A percentile compares a stretch with the other conserved stretches of the same genome.
Evolutionary conservation across 208 protist species (phyloP).

Genomic region (Crithidia expoeki): DNA sequence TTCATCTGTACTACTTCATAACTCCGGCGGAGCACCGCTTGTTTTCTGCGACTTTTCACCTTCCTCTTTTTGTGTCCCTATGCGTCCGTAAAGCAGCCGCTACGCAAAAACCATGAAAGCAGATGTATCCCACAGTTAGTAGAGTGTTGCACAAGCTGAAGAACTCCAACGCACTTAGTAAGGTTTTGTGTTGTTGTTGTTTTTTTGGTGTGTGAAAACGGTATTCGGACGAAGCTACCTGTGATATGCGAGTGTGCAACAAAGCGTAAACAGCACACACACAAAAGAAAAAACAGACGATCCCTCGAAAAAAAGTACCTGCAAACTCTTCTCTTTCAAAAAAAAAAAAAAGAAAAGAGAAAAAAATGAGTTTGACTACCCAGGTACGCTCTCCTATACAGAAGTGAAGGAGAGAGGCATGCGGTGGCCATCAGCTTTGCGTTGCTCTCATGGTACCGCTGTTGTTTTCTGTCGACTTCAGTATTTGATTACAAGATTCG

Average conservation of each 20-base stretch:
- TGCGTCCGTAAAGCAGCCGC: too few species aligned
- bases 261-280: background rate
- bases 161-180: too few species aligned
- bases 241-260: background rate
- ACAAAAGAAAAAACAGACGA: background rate
- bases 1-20: too few species aligned
- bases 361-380: constrained; percentile 2
- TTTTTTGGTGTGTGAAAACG: background rate
- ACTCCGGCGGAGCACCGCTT: too few species aligned
- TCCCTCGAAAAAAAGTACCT: background rate
- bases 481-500: background rate
- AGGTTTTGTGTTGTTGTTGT: too few species aligned
- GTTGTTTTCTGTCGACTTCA: background rate
- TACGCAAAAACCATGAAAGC: too few species aligned
- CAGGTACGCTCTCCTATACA: background rate
- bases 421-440: background rate
- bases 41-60: too few species aligned
- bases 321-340: constrained; percentile 1
- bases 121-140: too few species aligned
- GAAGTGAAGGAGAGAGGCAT: background rate
- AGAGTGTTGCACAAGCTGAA: too few species aligned
- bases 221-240: background rate
- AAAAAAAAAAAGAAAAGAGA: constrained; percentile 23
- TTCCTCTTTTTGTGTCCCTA: too few species aligned
- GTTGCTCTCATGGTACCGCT: background rate